Conservation (phyloP, 345 rosid species). For the Brassica cretica region DNA sequence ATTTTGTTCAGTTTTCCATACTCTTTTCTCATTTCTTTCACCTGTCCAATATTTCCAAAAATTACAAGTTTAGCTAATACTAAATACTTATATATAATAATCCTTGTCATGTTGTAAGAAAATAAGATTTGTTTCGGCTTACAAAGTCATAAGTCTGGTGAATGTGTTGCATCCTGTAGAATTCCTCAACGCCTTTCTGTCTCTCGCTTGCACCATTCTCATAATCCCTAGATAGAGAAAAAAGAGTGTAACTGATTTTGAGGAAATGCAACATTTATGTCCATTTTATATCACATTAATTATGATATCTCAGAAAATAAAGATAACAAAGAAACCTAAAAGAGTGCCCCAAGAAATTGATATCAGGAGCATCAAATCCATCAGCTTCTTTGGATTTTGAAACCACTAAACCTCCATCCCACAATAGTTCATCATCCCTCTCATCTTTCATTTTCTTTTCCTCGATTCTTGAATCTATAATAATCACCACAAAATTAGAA, state of each 20-base stretch:
- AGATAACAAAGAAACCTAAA: constrained; percentile 33
- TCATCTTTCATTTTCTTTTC: constrained; percentile 36
- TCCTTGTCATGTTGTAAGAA: neutral
- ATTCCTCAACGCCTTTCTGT: constrained; percentile 54
- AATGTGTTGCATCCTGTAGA: constrained; percentile 59
- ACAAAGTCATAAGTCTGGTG: constrained; percentile 60
- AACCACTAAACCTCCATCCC: constrained; percentile 47
- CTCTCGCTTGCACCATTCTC: constrained; percentile 46
- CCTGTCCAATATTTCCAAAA: constrained; percentile 33
- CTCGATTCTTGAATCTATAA: constrained; percentile 41
- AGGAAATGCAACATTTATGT: neutral
- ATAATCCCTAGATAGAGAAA: constrained; percentile 37
- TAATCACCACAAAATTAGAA: neutral
- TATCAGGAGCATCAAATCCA: constrained; percentile 43
- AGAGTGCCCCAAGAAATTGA: constrained; percentile 43
- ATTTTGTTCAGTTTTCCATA: constrained; percentile 49
- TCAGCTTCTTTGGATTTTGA: constrained; percentile 34
- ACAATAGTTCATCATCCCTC: constrained; percentile 46
- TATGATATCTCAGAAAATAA: neutral
- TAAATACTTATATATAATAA: neutral
- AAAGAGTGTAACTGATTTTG: neutral
- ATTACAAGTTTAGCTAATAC: neutral
- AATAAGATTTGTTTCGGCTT: constrained; percentile 19
- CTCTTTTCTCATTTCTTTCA: constrained; percentile 50
- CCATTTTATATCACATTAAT: neutral